Percentiles rank a stretch among this genome's conserved stretches.
Conservation (phyloP, 139 green algal genomes). For the Chlamydomonas sp. region DNA sequence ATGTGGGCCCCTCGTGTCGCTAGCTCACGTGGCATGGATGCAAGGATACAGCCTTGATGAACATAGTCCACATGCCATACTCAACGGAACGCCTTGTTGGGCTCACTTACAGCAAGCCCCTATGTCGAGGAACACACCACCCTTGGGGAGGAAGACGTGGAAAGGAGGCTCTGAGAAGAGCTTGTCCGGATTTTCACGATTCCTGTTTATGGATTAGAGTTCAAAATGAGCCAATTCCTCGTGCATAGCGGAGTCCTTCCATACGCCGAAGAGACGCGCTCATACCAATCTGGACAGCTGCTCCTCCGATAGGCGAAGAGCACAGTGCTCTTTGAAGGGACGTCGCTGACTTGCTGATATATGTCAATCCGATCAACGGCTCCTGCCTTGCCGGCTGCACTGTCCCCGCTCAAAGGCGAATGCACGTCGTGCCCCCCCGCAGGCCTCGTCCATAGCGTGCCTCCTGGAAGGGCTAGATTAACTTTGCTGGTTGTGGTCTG, state of each 20-base stretch:
- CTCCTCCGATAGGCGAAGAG: background rate
- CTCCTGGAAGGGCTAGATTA: too few relatives aligned
- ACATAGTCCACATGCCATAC: background rate
- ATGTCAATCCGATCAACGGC: background rate
- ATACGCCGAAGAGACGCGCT: too few relatives aligned
- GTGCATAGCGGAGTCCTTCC: too few relatives aligned
- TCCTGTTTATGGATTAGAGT: too few relatives aligned
- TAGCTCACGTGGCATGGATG: too few relatives aligned
- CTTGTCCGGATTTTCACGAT: background rate
- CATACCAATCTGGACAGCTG: background rate
- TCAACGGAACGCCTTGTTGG: background rate
- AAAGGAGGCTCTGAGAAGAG: background rate
- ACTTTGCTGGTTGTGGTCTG: too few relatives aligned
- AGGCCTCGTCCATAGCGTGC: too few relatives aligned
- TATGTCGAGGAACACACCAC: background rate
- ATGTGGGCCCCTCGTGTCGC: too few relatives aligned
- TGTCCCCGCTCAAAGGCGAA: too few relatives aligned
- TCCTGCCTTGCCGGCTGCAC: too few relatives aligned
- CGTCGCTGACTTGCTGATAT: background rate
- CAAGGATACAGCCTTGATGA: background rate
- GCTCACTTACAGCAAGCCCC: conserved; percentile 1
- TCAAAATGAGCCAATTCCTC: too few relatives aligned
- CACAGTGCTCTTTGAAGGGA: background rate
- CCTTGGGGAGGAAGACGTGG: background rate
- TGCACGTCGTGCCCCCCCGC: too few relatives aligned